phyloP scores from a whole-genome alignment of 208 protist species.

The Acanthamoeba castellanii region DNA sequence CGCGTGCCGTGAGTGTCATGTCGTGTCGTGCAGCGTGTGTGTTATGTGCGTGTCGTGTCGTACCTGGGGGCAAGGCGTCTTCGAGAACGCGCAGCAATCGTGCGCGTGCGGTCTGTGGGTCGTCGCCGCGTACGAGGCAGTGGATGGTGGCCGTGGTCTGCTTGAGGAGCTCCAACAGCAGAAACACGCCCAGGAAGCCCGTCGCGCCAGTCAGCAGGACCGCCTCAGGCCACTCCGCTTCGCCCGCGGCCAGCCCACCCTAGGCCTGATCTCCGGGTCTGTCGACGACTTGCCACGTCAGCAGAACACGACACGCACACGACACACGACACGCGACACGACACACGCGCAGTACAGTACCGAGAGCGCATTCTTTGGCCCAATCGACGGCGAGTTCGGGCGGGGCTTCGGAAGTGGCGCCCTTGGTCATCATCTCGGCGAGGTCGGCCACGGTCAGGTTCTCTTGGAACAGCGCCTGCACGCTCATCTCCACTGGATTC shows the following conservation, averaged over 20 bases:
- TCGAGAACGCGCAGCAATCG: not conserved
- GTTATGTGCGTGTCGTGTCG: not conserved
- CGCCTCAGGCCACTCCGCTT: not conserved
- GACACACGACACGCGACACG: not conserved
- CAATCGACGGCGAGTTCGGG: not conserved
- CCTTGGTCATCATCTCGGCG: not conserved
- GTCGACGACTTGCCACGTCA: not conserved
- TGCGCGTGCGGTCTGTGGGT: not conserved
- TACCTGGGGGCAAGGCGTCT: not conserved
- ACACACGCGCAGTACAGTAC: not conserved
- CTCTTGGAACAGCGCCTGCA: not conserved
- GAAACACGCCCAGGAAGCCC: slow-evolving; percentile 53
- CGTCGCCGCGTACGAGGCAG: slow-evolving; percentile 40
- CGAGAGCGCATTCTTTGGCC: not conserved
- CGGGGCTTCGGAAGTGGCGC: not conserved
- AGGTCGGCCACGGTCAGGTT: slow-evolving; percentile 13
- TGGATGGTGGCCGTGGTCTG: not conserved
- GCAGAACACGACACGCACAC: not conserved
- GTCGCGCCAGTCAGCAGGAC: slow-evolving; percentile 64
- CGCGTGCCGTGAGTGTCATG: no score
- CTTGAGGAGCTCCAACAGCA: slow-evolving; percentile 1
- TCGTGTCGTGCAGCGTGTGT: no score
- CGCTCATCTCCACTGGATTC: slow-evolving; percentile 11
- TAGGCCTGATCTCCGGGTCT: slow-evolving; percentile 13
- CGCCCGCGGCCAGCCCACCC: not conserved